Conservation (phyloP, 768 basidiomycete genomes). For the Lactifluus piperatus region DNA sequence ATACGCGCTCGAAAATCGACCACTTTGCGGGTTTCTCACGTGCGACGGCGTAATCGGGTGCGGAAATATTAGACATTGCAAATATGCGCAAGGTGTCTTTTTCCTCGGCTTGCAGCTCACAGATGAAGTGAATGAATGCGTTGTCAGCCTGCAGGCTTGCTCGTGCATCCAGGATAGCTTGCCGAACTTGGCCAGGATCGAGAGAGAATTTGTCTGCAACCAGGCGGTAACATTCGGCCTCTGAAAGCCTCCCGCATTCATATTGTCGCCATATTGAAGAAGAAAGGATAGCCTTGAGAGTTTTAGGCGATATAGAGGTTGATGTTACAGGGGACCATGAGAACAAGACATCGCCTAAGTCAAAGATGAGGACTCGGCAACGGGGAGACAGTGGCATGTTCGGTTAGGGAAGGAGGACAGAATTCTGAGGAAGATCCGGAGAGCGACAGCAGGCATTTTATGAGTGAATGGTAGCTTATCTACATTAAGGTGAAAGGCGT, state of each 20-base stretch:
- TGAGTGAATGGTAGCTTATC: not conserved
- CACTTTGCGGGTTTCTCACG: slow-evolving; percentile 40
- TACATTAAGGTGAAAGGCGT: not conserved
- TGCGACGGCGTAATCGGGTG: slow-evolving; percentile 41
- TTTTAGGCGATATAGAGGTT: slow-evolving; percentile 35
- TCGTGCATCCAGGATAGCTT: slow-evolving; percentile 40
- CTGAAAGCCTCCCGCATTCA: slow-evolving; percentile 37
- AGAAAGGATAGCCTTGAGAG: slow-evolving; percentile 34
- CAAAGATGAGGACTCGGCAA: slow-evolving; percentile 35
- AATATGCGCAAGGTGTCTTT: slow-evolving; percentile 33
- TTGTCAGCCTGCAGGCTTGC: slow-evolving; percentile 39
- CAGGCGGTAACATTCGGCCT: slow-evolving; percentile 37
- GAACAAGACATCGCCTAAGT: slow-evolving; percentile 50
- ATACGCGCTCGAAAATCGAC: slow-evolving; percentile 41
- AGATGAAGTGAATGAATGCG: slow-evolving; percentile 38
- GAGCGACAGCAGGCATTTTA: not conserved
- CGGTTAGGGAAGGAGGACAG: not conserved
- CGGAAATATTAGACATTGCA: slow-evolving; percentile 54
- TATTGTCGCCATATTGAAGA: slow-evolving; percentile 44
- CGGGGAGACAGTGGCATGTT: slow-evolving; percentile 10
- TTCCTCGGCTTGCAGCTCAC: slow-evolving; percentile 35
- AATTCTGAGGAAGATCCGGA: not conserved
- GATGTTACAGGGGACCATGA: slow-evolving; percentile 41
- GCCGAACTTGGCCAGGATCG: slow-evolving; percentile 32
- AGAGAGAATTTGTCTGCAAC: slow-evolving; percentile 34